These are phyloP conservation scores for Hyphopichia khmerensis DNA, from an alignment of 1,139 yeast species.

Conservation along the genomic window DNA sequence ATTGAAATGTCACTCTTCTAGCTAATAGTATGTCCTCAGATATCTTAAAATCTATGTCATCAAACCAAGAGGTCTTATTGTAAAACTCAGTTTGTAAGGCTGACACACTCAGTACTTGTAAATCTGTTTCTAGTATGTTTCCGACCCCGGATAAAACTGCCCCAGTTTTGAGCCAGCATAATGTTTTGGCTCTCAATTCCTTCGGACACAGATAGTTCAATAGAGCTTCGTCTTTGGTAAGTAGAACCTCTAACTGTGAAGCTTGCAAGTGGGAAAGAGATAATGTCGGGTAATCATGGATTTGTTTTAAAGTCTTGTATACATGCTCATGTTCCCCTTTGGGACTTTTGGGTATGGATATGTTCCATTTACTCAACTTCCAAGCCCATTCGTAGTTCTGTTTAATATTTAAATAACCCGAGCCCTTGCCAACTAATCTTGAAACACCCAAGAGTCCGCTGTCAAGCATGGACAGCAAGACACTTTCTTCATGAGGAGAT, in stretches of 20 bases:
- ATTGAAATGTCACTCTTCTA: conserved; percentile 34
- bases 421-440: conserved; percentile 23
- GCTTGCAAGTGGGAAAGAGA: conserved; percentile 14
- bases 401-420: neutral
- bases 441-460: conserved; percentile 55
- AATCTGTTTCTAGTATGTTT: conserved; percentile 10
- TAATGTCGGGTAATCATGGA: conserved; percentile 29
- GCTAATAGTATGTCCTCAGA: conserved; percentile 44
- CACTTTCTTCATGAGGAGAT: conserved; percentile 8
- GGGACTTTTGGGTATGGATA: conserved; percentile 43
- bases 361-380: conserved; percentile 72
- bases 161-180: conserved; percentile 36
- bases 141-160: conserved; percentile 30
- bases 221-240: conserved; percentile 10
- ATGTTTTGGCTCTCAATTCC: conserved; percentile 12
- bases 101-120: conserved; percentile 2
- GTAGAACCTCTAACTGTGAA: conserved; percentile 18
- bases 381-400: conserved; percentile 53
- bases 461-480: conserved; percentile 38
- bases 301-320: conserved; percentile 46
- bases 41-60: conserved; percentile 25
- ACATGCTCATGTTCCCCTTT: conserved; percentile 39
- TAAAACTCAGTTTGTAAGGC: conserved; percentile 9
- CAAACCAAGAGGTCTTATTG: conserved; percentile 36
- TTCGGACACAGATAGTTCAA: conserved; percentile 11